Evolutionary conservation across 805 yeast genomes (phyloP).

Genomic region (Nakazawaea ernobii): DNA sequence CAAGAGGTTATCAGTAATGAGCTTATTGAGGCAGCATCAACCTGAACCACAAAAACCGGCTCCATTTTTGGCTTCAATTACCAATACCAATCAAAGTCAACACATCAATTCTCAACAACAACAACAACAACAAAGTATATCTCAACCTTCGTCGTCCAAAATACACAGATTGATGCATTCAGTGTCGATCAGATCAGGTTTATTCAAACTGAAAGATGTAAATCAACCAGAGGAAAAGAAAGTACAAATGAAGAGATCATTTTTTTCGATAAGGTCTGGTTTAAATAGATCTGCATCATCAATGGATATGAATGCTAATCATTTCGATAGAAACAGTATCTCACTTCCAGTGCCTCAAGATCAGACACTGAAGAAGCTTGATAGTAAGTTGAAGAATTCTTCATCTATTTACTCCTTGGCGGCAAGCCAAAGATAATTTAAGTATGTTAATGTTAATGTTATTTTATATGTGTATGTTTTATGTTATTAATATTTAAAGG

Average conservation of each 20-base stretch:
- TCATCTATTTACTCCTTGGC: conserved; percentile 40
- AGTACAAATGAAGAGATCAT: conserved; percentile 22
- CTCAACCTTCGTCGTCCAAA: conserved; percentile 5
- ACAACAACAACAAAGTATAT: not conserved
- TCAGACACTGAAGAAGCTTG: conserved; percentile 48
- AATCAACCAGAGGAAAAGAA: conserved; percentile 8
- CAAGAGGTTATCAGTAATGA: conserved; percentile 2
- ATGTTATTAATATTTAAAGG: too few relatives aligned
- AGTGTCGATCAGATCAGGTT: conserved; percentile 23
- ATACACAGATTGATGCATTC: conserved; percentile 21
- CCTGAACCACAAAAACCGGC: not conserved
- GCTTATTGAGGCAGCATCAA: conserved; percentile 1
- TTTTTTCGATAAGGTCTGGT: conserved; percentile 16
- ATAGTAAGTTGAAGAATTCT: conserved; percentile 45
- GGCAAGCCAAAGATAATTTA: conserved; percentile 22
- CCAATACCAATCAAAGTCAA: not conserved
- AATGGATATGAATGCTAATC: conserved; percentile 1
- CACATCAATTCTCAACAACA: not conserved
- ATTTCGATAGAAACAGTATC: conserved; percentile 34
- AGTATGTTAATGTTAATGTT: not conserved
- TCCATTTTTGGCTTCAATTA: not conserved
- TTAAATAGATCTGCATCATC: conserved; percentile 17
- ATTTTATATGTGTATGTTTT: too few relatives aligned
- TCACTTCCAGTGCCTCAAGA: conserved; percentile 57
- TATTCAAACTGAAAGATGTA: conserved; percentile 12